Evolutionary conservation across 2,329 filamentous ascomycete species (phyloP).

Genomic region (Incumbomyces lentus): DNA sequence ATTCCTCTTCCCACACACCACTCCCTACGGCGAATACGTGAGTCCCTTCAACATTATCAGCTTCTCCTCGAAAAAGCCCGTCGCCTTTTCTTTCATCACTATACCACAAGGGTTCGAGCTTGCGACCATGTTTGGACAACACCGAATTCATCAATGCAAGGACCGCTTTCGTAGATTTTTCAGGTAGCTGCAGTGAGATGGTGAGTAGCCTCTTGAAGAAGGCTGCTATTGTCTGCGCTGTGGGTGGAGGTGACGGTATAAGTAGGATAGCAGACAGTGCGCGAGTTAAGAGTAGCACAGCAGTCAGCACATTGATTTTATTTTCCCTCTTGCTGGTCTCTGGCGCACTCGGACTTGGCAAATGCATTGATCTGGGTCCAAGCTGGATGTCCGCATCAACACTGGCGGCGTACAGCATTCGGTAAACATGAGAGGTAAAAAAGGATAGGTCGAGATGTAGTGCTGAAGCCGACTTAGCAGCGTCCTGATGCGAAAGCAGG

Average conservation of each 20-base stretch:
- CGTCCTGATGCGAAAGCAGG: conserved; percentile 90
- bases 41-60: conserved; percentile 66
- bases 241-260: conserved; percentile 56
- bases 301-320: conserved; percentile 90
- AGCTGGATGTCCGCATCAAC: conserved; percentile 80
- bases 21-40: conserved; percentile 68
- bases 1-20: conserved; percentile 87
- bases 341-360: conserved; percentile 51
- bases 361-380: conserved; percentile 60
- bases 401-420: conserved; percentile 66
- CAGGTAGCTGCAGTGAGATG: conserved; percentile 71
- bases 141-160: conserved; percentile 69
- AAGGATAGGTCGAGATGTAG: conserved; percentile 87
- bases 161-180: conserved; percentile 75
- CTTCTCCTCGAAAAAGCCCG: conserved; percentile 67
- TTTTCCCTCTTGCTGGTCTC: conserved; percentile 35
- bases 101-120: conserved; percentile 79
- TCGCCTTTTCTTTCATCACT: conserved; percentile 90
- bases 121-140: conserved; percentile 68
- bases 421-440: conserved; percentile 91
- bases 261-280: conserved; percentile 74
- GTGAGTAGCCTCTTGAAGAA: conserved; percentile 89
- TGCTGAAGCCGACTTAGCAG: conserved; percentile 66
- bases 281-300: conserved; percentile 80
- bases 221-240: conserved; percentile 75